These are phyloP conservation scores for Fusarium sp. DNA, from an alignment of 2,329 filamentous ascomycete species.

Conservation along the genomic window DNA sequence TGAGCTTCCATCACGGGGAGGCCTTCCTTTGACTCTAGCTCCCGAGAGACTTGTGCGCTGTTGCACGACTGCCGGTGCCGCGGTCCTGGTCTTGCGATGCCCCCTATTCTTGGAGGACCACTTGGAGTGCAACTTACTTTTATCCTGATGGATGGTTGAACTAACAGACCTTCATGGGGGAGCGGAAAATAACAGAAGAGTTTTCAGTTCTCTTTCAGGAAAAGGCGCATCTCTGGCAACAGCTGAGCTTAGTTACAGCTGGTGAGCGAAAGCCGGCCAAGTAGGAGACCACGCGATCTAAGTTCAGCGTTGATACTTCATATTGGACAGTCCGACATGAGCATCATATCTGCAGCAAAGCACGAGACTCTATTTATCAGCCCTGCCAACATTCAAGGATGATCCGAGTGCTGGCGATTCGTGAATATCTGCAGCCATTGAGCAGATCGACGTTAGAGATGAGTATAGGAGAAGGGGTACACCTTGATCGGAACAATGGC, in stretches of 20 bases:
- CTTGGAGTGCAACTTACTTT: slow-evolving; percentile 10
- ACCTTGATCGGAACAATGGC: slow-evolving; percentile 2
- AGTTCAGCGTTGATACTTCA: slow-evolving; percentile 14
- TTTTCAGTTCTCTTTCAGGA: not conserved
- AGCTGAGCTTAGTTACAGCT: slow-evolving; percentile 16
- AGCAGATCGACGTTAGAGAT: slow-evolving; percentile 12
- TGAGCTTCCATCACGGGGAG: slow-evolving; percentile 28
- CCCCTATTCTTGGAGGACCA: slow-evolving; percentile 19
- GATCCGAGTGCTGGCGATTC: slow-evolving; percentile 11
- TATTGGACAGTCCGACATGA: slow-evolving; percentile 4
- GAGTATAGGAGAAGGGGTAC: slow-evolving; percentile 8
- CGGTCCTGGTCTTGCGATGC: slow-evolving; percentile 23
- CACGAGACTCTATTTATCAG: slow-evolving; percentile 5
- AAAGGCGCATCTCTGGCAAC: not conserved
- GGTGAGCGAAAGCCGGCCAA: slow-evolving; percentile 2
- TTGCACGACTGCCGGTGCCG: slow-evolving; percentile 31
- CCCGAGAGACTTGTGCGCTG: slow-evolving; percentile 8
- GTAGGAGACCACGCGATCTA: not conserved
- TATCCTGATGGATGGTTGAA: slow-evolving; percentile 5
- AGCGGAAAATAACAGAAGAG: not conserved
- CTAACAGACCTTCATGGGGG: not conserved
- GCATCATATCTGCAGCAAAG: slow-evolving; percentile 13
- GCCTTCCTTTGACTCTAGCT: slow-evolving; percentile 21
- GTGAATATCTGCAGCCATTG: slow-evolving; percentile 13
- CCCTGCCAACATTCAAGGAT: slow-evolving; percentile 28